phyloP scores from a whole-genome alignment of 352 stramenopile species.

The Phytophthora agathidicida region DNA sequence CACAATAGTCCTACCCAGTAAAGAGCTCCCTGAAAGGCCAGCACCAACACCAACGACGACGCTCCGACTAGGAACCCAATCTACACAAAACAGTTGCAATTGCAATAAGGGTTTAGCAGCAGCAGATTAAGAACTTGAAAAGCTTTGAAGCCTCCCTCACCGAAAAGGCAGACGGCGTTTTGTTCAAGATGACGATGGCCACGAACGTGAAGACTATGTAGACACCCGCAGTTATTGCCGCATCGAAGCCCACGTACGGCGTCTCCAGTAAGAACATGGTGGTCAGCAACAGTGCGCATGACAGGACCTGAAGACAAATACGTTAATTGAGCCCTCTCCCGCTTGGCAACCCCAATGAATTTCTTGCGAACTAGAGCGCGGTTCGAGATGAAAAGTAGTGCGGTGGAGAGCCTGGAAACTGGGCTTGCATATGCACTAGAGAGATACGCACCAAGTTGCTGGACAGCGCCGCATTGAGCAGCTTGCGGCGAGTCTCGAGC shows the following conservation, averaged over 20 bases:
- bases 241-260: slow-evolving; percentile 71
- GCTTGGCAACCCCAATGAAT: neutral
- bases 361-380: slow-evolving; percentile 1
- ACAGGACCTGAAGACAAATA: slow-evolving; percentile 47
- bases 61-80: slow-evolving; percentile 78
- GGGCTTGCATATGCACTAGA: neutral
- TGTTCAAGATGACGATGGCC: slow-evolving; percentile 81
- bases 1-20: slow-evolving; percentile 55
- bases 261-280: slow-evolving; percentile 80
- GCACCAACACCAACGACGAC: slow-evolving; percentile 66
- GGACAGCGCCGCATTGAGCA: slow-evolving; percentile 74
- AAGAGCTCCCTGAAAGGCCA: slow-evolving; percentile 70
- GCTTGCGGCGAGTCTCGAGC: slow-evolving; percentile 66
- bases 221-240: slow-evolving; percentile 60
- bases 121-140: no score
- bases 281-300: slow-evolving; percentile 59
- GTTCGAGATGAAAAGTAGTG: slow-evolving; percentile 8
- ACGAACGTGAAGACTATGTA: slow-evolving; percentile 79
- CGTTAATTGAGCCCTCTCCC: slow-evolving; percentile 15
- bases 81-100: slow-evolving; percentile 32
- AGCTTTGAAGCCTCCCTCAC: no score
- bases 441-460: slow-evolving; percentile 64
- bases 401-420: neutral
- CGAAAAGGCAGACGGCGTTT: slow-evolving; percentile 79
- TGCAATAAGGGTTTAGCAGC: no score